Base-by-base conservation (phyloP, 169 alveolate species). In the Cryptosporidium ubiquitum region DNA sequence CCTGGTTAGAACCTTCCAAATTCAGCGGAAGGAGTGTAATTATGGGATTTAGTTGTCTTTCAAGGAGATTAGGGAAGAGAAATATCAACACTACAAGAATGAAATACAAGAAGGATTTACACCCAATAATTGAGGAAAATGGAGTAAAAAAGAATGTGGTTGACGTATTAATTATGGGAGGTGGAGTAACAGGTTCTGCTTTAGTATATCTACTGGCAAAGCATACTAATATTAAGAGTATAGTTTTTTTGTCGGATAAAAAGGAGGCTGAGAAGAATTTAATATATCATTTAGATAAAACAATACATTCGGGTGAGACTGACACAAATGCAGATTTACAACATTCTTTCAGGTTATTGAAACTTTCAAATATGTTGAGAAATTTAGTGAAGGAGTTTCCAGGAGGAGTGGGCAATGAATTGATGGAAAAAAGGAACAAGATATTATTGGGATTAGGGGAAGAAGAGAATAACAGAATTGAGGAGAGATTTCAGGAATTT, bases 401-500 rank as follows among this genome's bases (percentile, higher is more conserved):
- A 23, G 23, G 37, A 1, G 69, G 49, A 0, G 2, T 55, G 1
- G 47, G 66, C 7, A 52, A 31, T 7, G 37, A 71, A 49, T 44
- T 40, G 5, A 71, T 71, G 16, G 37, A 18, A 7, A 71, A 51
- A 16, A 26, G 20, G 6, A 37, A 10, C 40, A 71, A 71, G 23
- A 71, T 71, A 10, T 44, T 71, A 55, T n/a, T 71, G 35, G 85
- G 85, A 29, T n/a, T 71, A 16, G 85, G 85, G 26, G 70, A 71
- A 51, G 52, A 49, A 5, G 85, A 71, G 61, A 29, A 42, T 35
- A n/a, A 14, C 4, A 7, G 16, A 47, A 71, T 71, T 29, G 85
- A 71, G 51, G 47, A n/a, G 7, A 20, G 85, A 18, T 71, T 29
- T 71, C 29, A 71, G 9, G 69, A 71, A 3, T 71, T 71, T 51